Evolutionary conservation across 805 yeast genomes (phyloP).

Genomic region (Saccharomycopsis guyanensis): DNA sequence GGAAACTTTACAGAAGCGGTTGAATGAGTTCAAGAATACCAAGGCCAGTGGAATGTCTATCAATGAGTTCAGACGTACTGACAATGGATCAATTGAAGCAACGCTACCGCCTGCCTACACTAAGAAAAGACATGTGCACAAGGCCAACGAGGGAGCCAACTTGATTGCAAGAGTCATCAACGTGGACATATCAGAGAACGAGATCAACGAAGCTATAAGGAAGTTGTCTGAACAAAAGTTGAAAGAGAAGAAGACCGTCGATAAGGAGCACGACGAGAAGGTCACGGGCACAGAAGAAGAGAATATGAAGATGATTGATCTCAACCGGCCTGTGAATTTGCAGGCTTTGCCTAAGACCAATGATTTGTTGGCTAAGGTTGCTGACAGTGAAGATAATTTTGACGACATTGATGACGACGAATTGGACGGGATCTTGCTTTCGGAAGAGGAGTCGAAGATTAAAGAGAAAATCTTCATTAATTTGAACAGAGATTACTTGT

Average conservation of each 20-base stretch:
- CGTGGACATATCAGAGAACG: slow-evolving; percentile 11
- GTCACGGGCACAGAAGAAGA: slow-evolving; percentile 1
- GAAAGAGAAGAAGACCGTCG: slow-evolving; percentile 11
- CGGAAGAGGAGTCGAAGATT: slow-evolving; percentile 58
- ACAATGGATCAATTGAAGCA: slow-evolving; percentile 28
- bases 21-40: slow-evolving; percentile 80
- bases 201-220: slow-evolving; percentile 14
- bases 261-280: neutral
- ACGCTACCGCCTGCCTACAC: slow-evolving; percentile 81
- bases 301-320: slow-evolving; percentile 29
- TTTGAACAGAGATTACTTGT: slow-evolving; percentile 73
- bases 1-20: slow-evolving; percentile 82
- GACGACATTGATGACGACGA: slow-evolving; percentile 85
- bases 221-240: slow-evolving; percentile 6
- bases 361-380: slow-evolving; percentile 43
- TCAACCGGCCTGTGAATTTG: slow-evolving; percentile 48
- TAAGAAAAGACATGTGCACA: slow-evolving; percentile 44
- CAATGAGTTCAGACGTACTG: slow-evolving; percentile 53
- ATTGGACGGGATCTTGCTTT: slow-evolving; percentile 49
- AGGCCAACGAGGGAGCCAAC: slow-evolving; percentile 26
- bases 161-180: slow-evolving; percentile 13
- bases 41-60: slow-evolving; percentile 68
- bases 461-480: slow-evolving; percentile 90
- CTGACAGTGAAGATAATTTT: slow-evolving; percentile 54
- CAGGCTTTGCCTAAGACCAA: slow-evolving; percentile 50